Conservation (phyloP, 768 basidiomycete species). For the Naematelia aurantialba region DNA sequence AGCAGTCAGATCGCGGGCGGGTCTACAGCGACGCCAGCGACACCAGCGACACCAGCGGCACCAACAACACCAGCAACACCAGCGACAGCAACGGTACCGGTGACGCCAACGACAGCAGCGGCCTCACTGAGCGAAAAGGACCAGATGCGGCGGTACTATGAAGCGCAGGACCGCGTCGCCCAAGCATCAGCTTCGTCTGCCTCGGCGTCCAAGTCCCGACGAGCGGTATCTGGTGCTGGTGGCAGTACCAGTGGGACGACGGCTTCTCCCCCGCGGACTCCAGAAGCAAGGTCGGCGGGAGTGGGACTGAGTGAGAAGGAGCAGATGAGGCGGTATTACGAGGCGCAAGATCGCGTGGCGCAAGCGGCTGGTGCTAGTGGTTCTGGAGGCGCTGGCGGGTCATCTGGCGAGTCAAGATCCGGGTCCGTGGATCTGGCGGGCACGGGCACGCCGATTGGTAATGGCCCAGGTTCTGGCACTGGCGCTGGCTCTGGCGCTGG, state of each 20-base stretch:
- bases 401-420: background rate
- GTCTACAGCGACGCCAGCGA: too few species aligned
- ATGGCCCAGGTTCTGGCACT: background rate
- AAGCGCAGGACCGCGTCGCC: slow-evolving; percentile 21
- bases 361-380: background rate
- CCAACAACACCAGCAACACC: too few species aligned
- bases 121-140: slow-evolving; percentile 13
- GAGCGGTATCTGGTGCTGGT: too few species aligned
- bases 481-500: background rate
- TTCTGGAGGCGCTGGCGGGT: background rate
- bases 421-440: background rate
- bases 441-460: background rate
- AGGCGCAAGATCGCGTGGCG: slow-evolving; percentile 32
- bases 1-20: too few species aligned
- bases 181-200: background rate
- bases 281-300: too few species aligned
- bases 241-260: too few species aligned
- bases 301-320: slow-evolving; percentile 40
- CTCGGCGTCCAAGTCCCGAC: background rate
- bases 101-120: background rate
- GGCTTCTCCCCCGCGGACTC: too few species aligned
- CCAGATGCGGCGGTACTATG: slow-evolving; percentile 29
- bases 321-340: slow-evolving; percentile 43
- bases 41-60: too few species aligned
- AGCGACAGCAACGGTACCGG: background rate